Base-by-base conservation (phyloP, 768 basidiomycete species). In the Rhodotorula sphaerocarpa region DNA sequence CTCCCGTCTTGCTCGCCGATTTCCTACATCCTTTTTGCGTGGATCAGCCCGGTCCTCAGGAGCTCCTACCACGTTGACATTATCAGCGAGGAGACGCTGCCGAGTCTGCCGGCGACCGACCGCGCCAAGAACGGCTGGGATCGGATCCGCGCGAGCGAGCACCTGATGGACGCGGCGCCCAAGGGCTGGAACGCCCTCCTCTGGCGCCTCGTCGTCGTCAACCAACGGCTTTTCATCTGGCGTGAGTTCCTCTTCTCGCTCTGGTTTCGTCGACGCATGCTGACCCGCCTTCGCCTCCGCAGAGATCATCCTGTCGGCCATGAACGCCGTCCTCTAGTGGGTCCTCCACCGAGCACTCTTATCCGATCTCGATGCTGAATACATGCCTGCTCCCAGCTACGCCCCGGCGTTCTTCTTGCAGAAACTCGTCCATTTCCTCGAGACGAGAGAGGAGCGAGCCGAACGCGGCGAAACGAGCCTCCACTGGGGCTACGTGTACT, bases 391-490 rank as follows among this genome's bases (percentile, higher is more conserved):
- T 15, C n/a, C 4, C 43, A 56, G 46, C 69, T 73, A 73, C 61
- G 58, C 64, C 28, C 70, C 70, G 10, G 72, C 72, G 14, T 71
- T 69, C 61, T 71, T 73, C 65, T 69, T 73, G n/a, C 63, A 71
- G 25, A 52, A 46, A 4, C 47, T 73, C 55, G 69, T 73, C 21
- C 27, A 47, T 25, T 69, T 66, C 52, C 62, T 73, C 50, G 71
- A 73, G 47, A 10, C 30, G 30, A 42, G 55, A 20, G 42, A 50
- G 16, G 42, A 50, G 21, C 41, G 27, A n/a, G 44, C 15, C 14
- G 48, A 34, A 15, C 18, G 15, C 7, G 41, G 31, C 18, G 36
- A 44, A 3, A n/a, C 36, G 27, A 27, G n/a, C 7, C 12, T 57
- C 2, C 42, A 45, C 27, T 66, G 68, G 68, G 65, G 61, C 12